Conservation (phyloP, 495 filamentous ascomycete species). For the Aspergillus bertholletiae region DNA sequence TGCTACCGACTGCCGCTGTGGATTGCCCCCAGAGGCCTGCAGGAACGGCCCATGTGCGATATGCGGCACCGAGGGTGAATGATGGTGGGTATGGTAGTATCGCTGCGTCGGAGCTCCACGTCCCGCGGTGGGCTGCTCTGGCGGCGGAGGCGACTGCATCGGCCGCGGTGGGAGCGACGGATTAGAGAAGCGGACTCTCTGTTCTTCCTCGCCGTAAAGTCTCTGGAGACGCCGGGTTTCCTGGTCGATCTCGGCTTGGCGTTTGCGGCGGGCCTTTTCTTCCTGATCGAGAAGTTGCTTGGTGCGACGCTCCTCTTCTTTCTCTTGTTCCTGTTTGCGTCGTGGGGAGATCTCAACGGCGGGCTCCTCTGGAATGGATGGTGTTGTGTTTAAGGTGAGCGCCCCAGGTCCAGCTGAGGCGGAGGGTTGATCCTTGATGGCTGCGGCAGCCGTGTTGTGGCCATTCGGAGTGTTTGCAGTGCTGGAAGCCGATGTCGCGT, state of each 20-base stretch:
- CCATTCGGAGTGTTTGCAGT: neutral
- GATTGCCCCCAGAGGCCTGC: constrained; percentile 12
- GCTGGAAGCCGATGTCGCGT: constrained; percentile 10
- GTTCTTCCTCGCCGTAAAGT: constrained; percentile 61
- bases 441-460: neutral
- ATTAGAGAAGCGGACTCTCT: constrained; percentile 30
- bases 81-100: constrained; percentile 15
- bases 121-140: constrained; percentile 5
- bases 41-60: constrained; percentile 25
- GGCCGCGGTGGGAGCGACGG: constrained; percentile 24
- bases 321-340: constrained; percentile 47
- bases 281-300: constrained; percentile 78
- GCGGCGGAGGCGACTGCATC: constrained; percentile 16
- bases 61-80: constrained; percentile 16
- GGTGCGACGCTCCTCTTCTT: constrained; percentile 65
- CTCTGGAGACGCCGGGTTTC: constrained; percentile 80
- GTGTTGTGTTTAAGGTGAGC: constrained; percentile 14
- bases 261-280: constrained; percentile 60
- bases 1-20: constrained; percentile 13
- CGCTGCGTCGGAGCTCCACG: constrained; percentile 13
- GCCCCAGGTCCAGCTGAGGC: constrained; percentile 12
- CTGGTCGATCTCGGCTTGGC: constrained; percentile 69
- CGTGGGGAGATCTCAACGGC: constrained; percentile 17
- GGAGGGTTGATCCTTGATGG: neutral
- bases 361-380: neutral